Conservation (phyloP, 2,329 filamentous ascomycete species). For the Cordyceps tenuipes region DNA sequence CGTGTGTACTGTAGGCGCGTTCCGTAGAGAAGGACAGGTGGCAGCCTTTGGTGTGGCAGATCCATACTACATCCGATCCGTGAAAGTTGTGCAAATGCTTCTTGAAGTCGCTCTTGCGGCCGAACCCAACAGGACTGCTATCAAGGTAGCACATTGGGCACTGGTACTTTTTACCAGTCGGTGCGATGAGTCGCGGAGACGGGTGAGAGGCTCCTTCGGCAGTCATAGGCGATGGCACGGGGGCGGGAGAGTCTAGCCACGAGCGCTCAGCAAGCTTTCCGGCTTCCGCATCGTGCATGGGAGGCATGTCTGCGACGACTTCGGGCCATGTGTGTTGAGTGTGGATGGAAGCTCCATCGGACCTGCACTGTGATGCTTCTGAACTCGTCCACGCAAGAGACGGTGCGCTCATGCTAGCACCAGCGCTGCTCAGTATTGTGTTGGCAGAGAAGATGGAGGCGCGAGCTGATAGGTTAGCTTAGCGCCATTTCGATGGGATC, state of each 20-base stretch:
- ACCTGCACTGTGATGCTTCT: constrained; percentile 30
- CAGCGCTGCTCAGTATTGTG: constrained; percentile 30
- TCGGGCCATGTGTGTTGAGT: constrained; percentile 32
- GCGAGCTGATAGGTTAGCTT: constrained; percentile 22
- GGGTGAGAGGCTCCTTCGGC: constrained; percentile 24
- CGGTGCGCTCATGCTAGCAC: constrained; percentile 25
- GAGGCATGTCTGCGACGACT: constrained; percentile 23
- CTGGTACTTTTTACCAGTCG: constrained; percentile 34
- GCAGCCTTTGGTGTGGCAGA: constrained; percentile 34
- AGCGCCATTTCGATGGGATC: neutral
- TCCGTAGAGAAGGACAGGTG: constrained; percentile 37
- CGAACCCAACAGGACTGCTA: constrained; percentile 37
- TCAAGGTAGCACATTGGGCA: constrained; percentile 39
- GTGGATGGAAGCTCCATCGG: constrained; percentile 31
- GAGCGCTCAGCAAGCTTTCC: constrained; percentile 27
- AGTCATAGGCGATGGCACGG: constrained; percentile 28
- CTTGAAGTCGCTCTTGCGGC: constrained; percentile 40
- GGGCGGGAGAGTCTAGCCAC: constrained; percentile 33
- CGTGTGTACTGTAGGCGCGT: constrained; percentile 36
- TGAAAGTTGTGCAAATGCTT: constrained; percentile 42
- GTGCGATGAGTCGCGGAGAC: constrained; percentile 28
- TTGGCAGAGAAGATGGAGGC: constrained; percentile 32
- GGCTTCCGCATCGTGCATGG: constrained; percentile 27
- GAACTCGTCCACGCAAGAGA: constrained; percentile 35
- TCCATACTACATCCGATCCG: constrained; percentile 34